Evolutionary conservation across 1,284 basidiomycete genomes (phyloP).

Genomic region (Ustilago lituana): DNA sequence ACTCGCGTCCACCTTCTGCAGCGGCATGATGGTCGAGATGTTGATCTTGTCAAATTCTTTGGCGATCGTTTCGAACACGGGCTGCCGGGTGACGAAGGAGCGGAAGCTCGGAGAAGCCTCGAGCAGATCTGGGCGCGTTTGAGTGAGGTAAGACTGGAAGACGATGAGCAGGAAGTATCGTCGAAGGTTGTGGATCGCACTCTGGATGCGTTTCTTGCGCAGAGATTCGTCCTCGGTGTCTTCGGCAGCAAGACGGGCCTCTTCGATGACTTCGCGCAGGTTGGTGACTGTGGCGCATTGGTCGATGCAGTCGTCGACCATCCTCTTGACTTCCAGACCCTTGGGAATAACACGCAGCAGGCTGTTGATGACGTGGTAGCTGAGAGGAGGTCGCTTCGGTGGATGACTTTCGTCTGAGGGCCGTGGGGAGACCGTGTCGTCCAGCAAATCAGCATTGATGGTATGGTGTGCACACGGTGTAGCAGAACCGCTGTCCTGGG

Average conservation of each 20-base stretch:
- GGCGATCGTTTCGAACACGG: constrained; percentile 93
- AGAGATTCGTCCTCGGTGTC: constrained; percentile 79
- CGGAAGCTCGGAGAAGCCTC: constrained; percentile 58
- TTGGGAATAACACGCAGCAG: constrained; percentile 90
- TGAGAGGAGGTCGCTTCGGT: constrained; percentile 44
- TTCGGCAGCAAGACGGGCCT: constrained; percentile 77
- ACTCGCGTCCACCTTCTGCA: constrained; percentile 72
- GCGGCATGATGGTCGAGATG: constrained; percentile 81
- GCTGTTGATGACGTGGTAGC: constrained; percentile 76
- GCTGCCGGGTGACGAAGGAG: constrained; percentile 57
- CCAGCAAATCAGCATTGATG: constrained; percentile 30
- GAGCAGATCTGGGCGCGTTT: constrained; percentile 76
- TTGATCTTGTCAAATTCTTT: constrained; percentile 86
- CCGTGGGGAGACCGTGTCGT: constrained; percentile 8
- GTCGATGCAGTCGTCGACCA: constrained; percentile 91
- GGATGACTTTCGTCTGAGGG: constrained; percentile 2
- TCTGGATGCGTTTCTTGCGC: constrained; percentile 72
- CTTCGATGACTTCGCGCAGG: constrained; percentile 86
- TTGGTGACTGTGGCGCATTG: constrained; percentile 82
- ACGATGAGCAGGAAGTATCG: constrained; percentile 88
- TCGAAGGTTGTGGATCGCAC: constrained; percentile 54
- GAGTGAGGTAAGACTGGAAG: constrained; percentile 92
- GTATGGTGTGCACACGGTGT: constrained; percentile 31
- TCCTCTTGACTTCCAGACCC: constrained; percentile 83
- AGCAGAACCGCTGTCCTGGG: constrained; percentile 18